phyloP scores from a whole-genome alignment of 2,329 filamentous ascomycete genomes.

The Aspergillus sp. region DNA sequence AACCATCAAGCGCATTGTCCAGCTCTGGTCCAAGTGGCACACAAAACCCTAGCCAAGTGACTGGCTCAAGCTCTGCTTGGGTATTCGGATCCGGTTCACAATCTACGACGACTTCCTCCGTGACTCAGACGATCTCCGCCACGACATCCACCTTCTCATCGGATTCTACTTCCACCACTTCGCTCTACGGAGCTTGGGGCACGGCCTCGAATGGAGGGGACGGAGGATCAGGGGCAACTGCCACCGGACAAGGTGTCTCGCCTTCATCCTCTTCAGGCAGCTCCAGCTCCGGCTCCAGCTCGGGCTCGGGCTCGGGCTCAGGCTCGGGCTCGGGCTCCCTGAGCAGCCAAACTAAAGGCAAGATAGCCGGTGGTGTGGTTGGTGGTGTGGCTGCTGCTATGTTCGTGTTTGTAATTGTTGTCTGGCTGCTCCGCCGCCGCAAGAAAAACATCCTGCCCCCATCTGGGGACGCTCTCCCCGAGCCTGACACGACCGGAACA shows the following conservation, averaged over 20 bases:
- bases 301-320: background rate
- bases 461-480: slow-evolving; percentile 26
- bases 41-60: background rate
- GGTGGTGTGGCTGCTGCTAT: slow-evolving; percentile 62
- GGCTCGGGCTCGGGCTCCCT: slow-evolving; percentile 19
- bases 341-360: slow-evolving; percentile 47
- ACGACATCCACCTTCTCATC: slow-evolving; percentile 11
- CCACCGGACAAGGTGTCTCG: slow-evolving; percentile 6
- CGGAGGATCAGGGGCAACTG: slow-evolving; percentile 17
- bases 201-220: slow-evolving; percentile 10
- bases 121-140: background rate
- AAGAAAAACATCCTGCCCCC: slow-evolving; percentile 43
- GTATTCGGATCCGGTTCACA: background rate
- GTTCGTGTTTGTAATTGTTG: slow-evolving; percentile 47
- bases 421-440: slow-evolving; percentile 49
- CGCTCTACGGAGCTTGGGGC: background rate
- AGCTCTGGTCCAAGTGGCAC: background rate
- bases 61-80: background rate
- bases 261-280: slow-evolving; percentile 13
- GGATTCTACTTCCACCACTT: slow-evolving; percentile 3
- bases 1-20: background rate
- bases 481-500: slow-evolving; percentile 24
- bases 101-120: background rate
- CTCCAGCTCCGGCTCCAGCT: slow-evolving; percentile 9
- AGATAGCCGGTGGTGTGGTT: slow-evolving; percentile 64